Evolutionary conservation across 2,329 filamentous ascomycete species (phyloP), one percentile per base, ranked within the genome.

Genomic region (Hymenoscyphus linearis): DNA sequence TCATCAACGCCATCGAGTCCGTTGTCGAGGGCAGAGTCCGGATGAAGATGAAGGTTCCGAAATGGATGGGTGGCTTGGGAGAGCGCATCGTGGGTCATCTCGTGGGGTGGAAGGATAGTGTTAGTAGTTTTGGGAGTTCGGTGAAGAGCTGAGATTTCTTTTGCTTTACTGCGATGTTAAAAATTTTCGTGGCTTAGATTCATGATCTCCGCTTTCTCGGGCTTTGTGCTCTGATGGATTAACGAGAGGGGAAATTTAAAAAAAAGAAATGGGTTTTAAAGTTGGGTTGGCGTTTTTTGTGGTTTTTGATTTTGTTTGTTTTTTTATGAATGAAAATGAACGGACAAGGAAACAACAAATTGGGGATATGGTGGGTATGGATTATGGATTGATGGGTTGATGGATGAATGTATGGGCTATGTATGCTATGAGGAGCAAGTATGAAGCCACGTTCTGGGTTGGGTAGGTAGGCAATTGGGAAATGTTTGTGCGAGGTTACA

Each of bases 1-100:
- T 97, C 62, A 86, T 98, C 71, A 93, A 96, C 72, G 78, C 87
- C 36, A 77, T 99, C 60, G 93, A 96, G 72, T 88, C 87, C 71
- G 80, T 96, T 40, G 91, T 95, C 40, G 93, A 99, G 75, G 93
- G 92, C 0, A 86, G 91, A 68, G 84, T 96, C 18, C 64, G 66
- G 52, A 66, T 73, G 65, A 66, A 60, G 34, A 67, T 72, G 59
- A 69, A 69, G 62, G 60, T 70, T 56, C 69, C 69, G 6, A 64
- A 67, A 53, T 72, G 71, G 69, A 58, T 65, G 44, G 71, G 70
- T 1, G 69, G 70, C 0, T 58, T 70, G 18, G 67, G 70, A 22
- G 67, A 69, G 53, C 68, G 66, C 50, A 27, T 57, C 14, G 35
- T 13, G 35, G 55, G 55, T 35, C 67, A 66, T 53, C 62, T 66